A percentile compares a stretch with the other conserved stretches of the same genome.
phyloP scores from a whole-genome alignment of 192 early-diverging fungal species.

The Diversispora eburnea region DNA sequence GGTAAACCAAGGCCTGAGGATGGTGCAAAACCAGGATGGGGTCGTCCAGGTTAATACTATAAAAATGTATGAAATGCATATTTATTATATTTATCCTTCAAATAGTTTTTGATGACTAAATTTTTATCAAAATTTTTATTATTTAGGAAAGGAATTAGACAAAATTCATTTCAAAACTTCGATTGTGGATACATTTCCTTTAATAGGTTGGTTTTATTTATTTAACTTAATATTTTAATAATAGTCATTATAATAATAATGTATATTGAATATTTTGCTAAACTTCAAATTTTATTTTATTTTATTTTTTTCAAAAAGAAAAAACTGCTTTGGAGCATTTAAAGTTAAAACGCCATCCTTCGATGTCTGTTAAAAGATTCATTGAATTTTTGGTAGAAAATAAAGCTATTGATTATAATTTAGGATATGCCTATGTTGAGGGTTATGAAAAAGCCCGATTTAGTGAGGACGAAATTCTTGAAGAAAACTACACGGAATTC shows the following conservation, averaged over 20 bases:
- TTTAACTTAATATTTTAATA: background rate
- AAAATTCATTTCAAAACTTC: conserved; percentile 52
- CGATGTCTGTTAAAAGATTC: conserved; percentile 50
- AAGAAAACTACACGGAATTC: conserved; percentile 25
- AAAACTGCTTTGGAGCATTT: conserved; percentile 41
- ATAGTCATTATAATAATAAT: background rate
- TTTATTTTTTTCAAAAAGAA: conserved; percentile 35
- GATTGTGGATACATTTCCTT: conserved; percentile 49
- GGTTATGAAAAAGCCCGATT: conserved; percentile 58
- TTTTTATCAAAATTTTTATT: background rate
- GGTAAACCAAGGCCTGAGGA: conserved; percentile 45
- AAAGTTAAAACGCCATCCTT: conserved; percentile 41
- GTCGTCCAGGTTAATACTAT: conserved; percentile 43
- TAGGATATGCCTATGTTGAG: conserved; percentile 51
- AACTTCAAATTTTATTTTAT: background rate
- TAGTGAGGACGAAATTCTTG: conserved; percentile 28
- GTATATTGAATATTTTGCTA: background rate
- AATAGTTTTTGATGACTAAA: background rate
- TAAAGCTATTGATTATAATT: conserved; percentile 38
- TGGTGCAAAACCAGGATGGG: conserved; percentile 49
- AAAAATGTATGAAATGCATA: too few relatives aligned
- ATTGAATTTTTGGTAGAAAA: conserved; percentile 51
- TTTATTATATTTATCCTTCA: background rate
- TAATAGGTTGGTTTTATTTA: conserved; percentile 42
- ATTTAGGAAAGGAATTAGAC: conserved; percentile 36